Conservation (phyloP, 495 filamentous ascomycete species). For the Neurospora sp. region DNA sequence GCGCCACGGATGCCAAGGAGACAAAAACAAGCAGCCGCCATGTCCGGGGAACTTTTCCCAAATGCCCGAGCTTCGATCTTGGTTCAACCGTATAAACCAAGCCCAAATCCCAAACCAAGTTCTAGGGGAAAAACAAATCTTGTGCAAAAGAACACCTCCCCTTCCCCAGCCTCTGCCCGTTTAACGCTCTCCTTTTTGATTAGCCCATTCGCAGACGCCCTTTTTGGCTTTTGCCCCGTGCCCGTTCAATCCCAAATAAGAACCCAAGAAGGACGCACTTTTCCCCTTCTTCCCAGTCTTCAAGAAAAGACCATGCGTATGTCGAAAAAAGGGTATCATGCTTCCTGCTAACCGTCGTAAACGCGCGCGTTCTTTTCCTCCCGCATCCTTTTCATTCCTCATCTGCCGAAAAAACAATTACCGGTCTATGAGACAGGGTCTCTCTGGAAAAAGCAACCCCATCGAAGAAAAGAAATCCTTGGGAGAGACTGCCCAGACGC, state of each 20-base stretch:
- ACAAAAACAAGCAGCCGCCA: slow-evolving; percentile 11
- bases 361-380: slow-evolving; percentile 18
- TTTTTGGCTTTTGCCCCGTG: slow-evolving; percentile 15
- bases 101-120: background rate
- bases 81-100: background rate
- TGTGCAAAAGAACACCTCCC: slow-evolving; percentile 10
- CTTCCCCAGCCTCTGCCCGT: slow-evolving; percentile 1
- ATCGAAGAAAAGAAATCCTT: slow-evolving; percentile 14
- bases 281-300: slow-evolving; percentile 11
- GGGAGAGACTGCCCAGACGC: slow-evolving; percentile 13
- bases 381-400: slow-evolving; percentile 13
- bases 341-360: slow-evolving; percentile 14
- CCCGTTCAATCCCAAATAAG: slow-evolving; percentile 14
- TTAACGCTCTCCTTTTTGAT: slow-evolving; percentile 10
- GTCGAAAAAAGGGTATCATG: slow-evolving; percentile 29
- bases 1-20: slow-evolving; percentile 7
- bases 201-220: slow-evolving; percentile 10
- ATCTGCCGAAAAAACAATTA: slow-evolving; percentile 34
- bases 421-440: slow-evolving; percentile 30
- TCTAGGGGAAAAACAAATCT: slow-evolving; percentile 9
- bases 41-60: slow-evolving; percentile 6
- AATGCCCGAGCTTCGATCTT: background rate
- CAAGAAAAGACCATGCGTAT: slow-evolving; percentile 7
- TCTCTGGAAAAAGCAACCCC: slow-evolving; percentile 19
- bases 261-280: slow-evolving; percentile 13